Conservation (phyloP, 352 stramenopile species). For the Globisporangium barbulae region DNA sequence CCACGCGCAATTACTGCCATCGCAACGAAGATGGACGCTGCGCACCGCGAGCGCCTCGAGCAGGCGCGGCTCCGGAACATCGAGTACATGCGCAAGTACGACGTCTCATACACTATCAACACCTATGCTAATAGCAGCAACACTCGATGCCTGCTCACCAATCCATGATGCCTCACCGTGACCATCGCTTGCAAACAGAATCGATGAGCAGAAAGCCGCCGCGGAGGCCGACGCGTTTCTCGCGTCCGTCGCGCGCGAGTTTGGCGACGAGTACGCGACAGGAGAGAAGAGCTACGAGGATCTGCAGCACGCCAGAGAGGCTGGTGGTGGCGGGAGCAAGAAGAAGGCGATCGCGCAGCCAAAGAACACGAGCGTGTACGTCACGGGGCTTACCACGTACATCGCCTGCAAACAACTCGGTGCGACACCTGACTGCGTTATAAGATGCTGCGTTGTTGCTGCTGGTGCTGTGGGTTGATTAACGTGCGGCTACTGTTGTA, state of each 20-base stretch:
- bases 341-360: slow-evolving; percentile 16
- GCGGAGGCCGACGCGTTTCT: slow-evolving; percentile 45
- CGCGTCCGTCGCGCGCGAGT: slow-evolving; percentile 20
- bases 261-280: slow-evolving; percentile 19
- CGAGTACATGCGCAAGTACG: slow-evolving; percentile 64
- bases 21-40: slow-evolving; percentile 35
- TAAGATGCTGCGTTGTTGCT: background rate
- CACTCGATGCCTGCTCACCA: background rate
- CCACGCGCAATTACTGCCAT: background rate
- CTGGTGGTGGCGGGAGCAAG: background rate
- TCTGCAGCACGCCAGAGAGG: background rate
- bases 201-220: slow-evolving; percentile 45
- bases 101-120: background rate
- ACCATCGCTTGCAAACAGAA: slow-evolving; percentile 20
- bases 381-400: slow-evolving; percentile 77
- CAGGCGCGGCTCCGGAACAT: slow-evolving; percentile 65
- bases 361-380: slow-evolving; percentile 75
- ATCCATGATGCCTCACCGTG: background rate
- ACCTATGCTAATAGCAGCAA: background rate
- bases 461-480: background rate
- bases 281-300: slow-evolving; percentile 14
- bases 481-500: background rate
- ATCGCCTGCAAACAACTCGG: slow-evolving; percentile 81
- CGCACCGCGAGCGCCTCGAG: slow-evolving; percentile 52
- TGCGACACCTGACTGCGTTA: slow-evolving; percentile 14